Evolutionary conservation across 768 basidiomycete genomes (phyloP).

Genomic region (Daedaleopsis nitida): DNA sequence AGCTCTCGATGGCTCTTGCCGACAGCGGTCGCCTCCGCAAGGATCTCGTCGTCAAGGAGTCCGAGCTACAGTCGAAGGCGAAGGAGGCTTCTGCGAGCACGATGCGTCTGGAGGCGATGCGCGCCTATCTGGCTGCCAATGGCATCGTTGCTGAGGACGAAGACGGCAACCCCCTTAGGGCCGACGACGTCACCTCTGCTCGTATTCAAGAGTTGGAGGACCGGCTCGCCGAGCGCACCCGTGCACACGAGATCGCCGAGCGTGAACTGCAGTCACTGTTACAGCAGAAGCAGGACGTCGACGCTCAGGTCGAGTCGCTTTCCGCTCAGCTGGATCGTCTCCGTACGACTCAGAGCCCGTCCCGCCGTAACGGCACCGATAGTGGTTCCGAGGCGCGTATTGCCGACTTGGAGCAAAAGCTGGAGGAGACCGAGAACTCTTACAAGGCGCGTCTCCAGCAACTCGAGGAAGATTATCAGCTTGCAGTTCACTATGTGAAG

Average conservation of each 20-base stretch:
- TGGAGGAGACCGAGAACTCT: conserved; percentile 75
- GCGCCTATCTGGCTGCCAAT: conserved; percentile 86
- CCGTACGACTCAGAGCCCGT: conserved; percentile 60
- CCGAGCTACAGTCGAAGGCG: conserved; percentile 59
- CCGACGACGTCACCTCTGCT: conserved; percentile 36
- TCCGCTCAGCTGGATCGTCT: conserved; percentile 67
- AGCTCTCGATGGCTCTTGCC: conserved; percentile 66
- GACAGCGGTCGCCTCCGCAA: conserved; percentile 73
- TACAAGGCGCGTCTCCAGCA: conserved; percentile 83
- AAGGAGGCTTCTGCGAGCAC: conserved; percentile 70
- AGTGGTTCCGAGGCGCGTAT: conserved; percentile 49
- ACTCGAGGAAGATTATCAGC: conserved; percentile 93
- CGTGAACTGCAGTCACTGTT: conserved; percentile 69
- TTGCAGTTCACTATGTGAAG: conserved; percentile 98
- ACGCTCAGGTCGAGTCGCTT: conserved; percentile 66
- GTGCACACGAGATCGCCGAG: conserved; percentile 73
- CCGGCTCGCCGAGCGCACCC: conserved; percentile 71
- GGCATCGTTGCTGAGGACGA: conserved; percentile 82
- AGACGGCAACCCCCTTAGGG: conserved; percentile 37
- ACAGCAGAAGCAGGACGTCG: conserved; percentile 73
- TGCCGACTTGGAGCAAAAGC: conserved; percentile 72
- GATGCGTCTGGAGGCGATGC: conserved; percentile 76
- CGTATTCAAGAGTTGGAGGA: conserved; percentile 77
- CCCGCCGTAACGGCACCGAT: conserved; percentile 35
- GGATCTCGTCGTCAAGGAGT: conserved; percentile 68